Evolutionary conservation across 2,329 filamentous ascomycete species (phyloP), one percentile per base, ranked within the genome.

Genomic region (Aschersonia sp.): DNA sequence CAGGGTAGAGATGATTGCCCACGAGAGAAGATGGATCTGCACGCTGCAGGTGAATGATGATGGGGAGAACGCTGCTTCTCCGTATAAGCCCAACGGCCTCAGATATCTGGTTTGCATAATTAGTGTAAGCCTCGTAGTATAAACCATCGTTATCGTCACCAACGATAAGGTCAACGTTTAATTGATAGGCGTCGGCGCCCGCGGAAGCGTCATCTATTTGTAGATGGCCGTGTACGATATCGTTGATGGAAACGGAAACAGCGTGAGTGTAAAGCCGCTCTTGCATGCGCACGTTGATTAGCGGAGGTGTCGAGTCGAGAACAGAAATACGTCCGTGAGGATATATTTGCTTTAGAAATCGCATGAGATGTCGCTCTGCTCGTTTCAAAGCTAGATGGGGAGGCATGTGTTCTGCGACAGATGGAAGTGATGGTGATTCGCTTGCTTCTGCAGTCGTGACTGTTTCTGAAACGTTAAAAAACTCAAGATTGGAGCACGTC

Each of bases 401-500:
- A 2, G 77, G 74, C 0, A 71, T 67, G 1, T 66, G 64, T 47
- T 66, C 44, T 9, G 7, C 12, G 7, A n/a, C n/a, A 7, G 7
- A 44, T 42, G 6, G 42, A 32, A 28, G n/a, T 35, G 5, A 30
- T 43, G n/a, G 32, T 2, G n/a, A 9, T 12, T 43, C 9, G 20
- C 12, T 7, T n/a, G 40, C 6, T 20, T n/a, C 20, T 43, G 40
- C 28, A n/a, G 40, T 20, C 7, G 35, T 28, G 12, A 43, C 12
- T n/a, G 38, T 20, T 38, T 86, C 82, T 2, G 81, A 81, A 12
- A 85, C 67, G 54, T 88, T 88, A 67, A 80, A 87, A 60, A 87
- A 89, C 57, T 89, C 84, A 52, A 84, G 75, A 54, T 85, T 88
- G 9, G 81, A 82, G 58, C 80, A 85, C 2, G 71, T 71, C 45